Evolutionary conservation across 2,329 filamentous ascomycete genomes (phyloP).

Genomic region (Graphiopsis chlorocephala): DNA sequence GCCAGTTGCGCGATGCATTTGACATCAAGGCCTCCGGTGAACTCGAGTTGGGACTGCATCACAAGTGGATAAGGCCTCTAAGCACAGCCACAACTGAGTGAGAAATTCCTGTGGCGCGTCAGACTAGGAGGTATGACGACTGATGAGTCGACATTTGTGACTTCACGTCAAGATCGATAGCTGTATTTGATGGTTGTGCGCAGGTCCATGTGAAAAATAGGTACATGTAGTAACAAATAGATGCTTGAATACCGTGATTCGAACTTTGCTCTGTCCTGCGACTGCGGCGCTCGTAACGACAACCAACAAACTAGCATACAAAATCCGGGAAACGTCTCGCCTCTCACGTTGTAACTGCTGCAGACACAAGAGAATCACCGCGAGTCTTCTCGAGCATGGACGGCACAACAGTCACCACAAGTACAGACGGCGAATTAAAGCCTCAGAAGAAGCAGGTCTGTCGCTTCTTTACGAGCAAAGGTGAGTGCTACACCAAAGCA

Average conservation of each 20-base stretch:
- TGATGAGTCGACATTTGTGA: constrained; percentile 12
- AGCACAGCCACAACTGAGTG: too few species aligned
- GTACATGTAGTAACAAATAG: not conserved
- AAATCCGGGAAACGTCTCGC: not conserved
- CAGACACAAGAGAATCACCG: not conserved
- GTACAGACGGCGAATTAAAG: constrained; percentile 1
- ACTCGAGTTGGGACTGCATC: too few species aligned
- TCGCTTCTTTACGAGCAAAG: constrained; percentile 39
- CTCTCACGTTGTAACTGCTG: not conserved
- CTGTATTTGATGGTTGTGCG: not conserved
- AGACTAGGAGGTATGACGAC: not conserved
- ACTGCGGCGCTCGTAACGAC: not conserved
- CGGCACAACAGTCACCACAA: not conserved
- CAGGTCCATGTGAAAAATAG: not conserved
- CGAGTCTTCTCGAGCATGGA: not conserved
- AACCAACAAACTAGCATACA: not conserved
- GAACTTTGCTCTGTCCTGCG: not conserved
- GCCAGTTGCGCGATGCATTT: too few species aligned
- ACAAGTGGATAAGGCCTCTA: too few species aligned
- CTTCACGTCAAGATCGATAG: not conserved
- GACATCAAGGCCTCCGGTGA: too few species aligned
- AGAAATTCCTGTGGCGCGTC: too few species aligned
- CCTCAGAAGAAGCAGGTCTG: constrained; percentile 31
- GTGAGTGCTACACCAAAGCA: not conserved
- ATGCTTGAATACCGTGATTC: not conserved